phyloP scores from a whole-genome alignment of 768 basidiomycete species.

The Sutorius australiensis region DNA sequence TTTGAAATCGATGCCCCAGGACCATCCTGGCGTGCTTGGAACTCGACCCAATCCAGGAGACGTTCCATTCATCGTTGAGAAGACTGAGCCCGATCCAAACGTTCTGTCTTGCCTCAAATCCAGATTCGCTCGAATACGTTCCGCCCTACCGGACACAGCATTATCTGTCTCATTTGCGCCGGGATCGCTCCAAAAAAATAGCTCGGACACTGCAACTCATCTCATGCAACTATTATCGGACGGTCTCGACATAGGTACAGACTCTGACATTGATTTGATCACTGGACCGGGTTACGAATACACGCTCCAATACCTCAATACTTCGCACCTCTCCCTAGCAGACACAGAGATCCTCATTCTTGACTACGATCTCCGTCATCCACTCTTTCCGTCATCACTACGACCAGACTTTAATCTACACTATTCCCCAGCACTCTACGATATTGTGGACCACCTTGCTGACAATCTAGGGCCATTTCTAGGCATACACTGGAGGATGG shows the following conservation, averaged over 20 bases:
- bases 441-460: slow-evolving; percentile 38
- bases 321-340: slow-evolving; percentile 19
- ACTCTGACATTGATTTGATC: slow-evolving; percentile 4
- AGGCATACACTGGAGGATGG: slow-evolving; percentile 58
- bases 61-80: slow-evolving; percentile 1
- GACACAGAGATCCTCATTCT: slow-evolving; percentile 46
- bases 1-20: slow-evolving; percentile 24
- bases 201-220: slow-evolving; percentile 10
- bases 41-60: neutral
- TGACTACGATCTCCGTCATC: slow-evolving; percentile 50
- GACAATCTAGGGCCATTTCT: slow-evolving; percentile 39
- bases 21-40: neutral
- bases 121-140: slow-evolving; percentile 14
- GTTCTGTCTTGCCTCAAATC: slow-evolving; percentile 19
- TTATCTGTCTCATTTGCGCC: slow-evolving; percentile 12
- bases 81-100: slow-evolving; percentile 8
- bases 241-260: neutral
- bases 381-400: slow-evolving; percentile 33
- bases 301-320: slow-evolving; percentile 8
- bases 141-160: slow-evolving; percentile 1
- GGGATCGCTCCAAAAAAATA: neutral
- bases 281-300: slow-evolving; percentile 15
- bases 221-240: slow-evolving; percentile 18
- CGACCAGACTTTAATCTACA: slow-evolving; percentile 24
- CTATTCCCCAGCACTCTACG: slow-evolving; percentile 43